Evolutionary conservation across 139 green algal species (phyloP).

Genomic region (Chlamydomonas urium): DNA sequence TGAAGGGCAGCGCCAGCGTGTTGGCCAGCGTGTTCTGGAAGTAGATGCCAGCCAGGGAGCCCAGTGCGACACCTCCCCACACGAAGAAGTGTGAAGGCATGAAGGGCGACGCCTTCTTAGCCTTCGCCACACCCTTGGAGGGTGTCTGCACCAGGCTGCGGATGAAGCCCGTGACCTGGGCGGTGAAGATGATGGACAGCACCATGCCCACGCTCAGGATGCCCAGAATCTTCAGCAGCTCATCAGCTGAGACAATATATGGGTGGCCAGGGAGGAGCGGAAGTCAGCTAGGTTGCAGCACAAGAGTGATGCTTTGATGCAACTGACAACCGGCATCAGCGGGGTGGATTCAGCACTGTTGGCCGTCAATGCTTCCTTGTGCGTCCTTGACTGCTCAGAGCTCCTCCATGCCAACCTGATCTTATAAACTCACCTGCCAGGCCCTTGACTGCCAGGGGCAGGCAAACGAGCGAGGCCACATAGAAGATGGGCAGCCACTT

Average conservation of each 20-base stretch:
- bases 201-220: constrained; percentile 53
- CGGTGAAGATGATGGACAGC: constrained; percentile 60
- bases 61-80: constrained; percentile 39
- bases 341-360: too few species aligned
- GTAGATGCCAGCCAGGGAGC: constrained; percentile 27
- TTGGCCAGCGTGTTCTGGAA: background rate
- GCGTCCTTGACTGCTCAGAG: too few species aligned
- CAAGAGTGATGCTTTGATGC: too few species aligned
- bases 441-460: constrained; percentile 66
- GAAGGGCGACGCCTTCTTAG: constrained; percentile 48
- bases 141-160: constrained; percentile 49
- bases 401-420: too few species aligned
- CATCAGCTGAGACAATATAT: constrained; percentile 35
- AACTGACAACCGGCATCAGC: too few species aligned
- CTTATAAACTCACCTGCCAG: constrained; percentile 57
- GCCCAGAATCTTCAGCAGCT: constrained; percentile 46
- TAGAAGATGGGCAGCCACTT: constrained; percentile 90
- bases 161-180: constrained; percentile 52
- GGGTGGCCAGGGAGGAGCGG: too few species aligned
- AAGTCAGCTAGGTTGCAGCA: too few species aligned
- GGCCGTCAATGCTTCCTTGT: too few species aligned
- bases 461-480: constrained; percentile 74
- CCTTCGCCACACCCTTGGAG: constrained; percentile 43
- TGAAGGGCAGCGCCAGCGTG: constrained; percentile 45
- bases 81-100: constrained; percentile 44